Evolutionary conservation across 495 filamentous ascomycete genomes (phyloP).

Genomic region (Neurospora pannonica): DNA sequence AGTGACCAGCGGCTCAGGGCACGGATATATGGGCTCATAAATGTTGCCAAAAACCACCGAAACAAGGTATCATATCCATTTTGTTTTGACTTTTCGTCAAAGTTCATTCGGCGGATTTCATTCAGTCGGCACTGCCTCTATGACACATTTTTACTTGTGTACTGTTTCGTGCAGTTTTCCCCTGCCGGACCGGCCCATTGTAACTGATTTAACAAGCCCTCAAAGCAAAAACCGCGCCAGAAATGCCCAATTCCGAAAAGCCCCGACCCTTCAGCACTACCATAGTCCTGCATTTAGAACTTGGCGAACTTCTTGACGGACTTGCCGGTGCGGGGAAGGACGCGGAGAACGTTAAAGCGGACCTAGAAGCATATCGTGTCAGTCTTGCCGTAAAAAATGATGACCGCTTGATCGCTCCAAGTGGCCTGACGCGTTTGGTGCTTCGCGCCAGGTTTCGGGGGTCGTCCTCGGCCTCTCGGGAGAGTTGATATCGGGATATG

Average conservation of each 20-base stretch:
- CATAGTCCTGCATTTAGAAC: constrained; percentile 56
- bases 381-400: neutral
- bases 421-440: neutral
- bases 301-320: constrained; percentile 94
- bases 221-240: constrained; percentile 42
- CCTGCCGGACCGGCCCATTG: constrained; percentile 37
- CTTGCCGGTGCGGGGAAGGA: constrained; percentile 93
- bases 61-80: constrained; percentile 16
- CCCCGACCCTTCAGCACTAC: constrained; percentile 15
- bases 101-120: constrained; percentile 28
- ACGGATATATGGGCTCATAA: neutral
- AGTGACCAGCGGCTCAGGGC: neutral
- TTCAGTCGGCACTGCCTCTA: constrained; percentile 37
- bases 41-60: neutral
- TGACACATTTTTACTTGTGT: constrained; percentile 28
- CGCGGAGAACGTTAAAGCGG: constrained; percentile 97
- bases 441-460: neutral
- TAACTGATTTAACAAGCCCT: constrained; percentile 36
- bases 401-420: neutral
- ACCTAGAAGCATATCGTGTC: constrained; percentile 46
- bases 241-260: constrained; percentile 37
- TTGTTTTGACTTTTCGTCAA: constrained; percentile 7
- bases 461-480: neutral
- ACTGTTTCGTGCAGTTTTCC: constrained; percentile 30
- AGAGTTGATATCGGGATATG: neutral